phyloP scores from a whole-genome alignment of 768 basidiomycete genomes.

The Rubroboletus pulcherrimus region DNA sequence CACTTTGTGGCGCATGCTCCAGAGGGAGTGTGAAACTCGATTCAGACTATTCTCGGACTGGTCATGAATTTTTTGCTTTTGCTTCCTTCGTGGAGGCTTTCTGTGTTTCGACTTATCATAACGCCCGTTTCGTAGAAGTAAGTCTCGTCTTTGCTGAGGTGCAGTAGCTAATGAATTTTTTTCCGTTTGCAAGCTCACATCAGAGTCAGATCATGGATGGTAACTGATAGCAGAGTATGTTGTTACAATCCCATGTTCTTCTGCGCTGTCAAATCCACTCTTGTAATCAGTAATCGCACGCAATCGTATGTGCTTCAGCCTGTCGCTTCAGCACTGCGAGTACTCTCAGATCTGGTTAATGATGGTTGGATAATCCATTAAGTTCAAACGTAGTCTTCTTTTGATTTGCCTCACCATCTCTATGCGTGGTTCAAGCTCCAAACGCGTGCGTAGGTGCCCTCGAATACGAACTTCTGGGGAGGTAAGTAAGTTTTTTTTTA shows the following conservation, averaged over 20 bases:
- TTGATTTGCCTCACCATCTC: background rate
- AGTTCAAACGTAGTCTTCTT: background rate
- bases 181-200: background rate
- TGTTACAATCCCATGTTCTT: background rate
- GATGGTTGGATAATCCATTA: background rate
- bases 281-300: background rate
- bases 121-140: background rate
- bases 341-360: background rate
- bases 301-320: too few relatives aligned
- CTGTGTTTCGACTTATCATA: background rate
- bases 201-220: background rate
- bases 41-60: constrained; percentile 33
- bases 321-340: background rate
- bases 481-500: too few relatives aligned
- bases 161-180: background rate
- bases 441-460: background rate
- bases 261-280: background rate
- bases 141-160: background rate
- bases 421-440: background rate
- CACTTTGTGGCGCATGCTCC: constrained; percentile 24
- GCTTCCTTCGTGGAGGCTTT: constrained; percentile 11
- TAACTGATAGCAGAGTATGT: background rate
- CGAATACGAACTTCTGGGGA: background rate
- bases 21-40: constrained; percentile 25
- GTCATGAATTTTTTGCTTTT: constrained; percentile 14